Evolutionary conservation across 1,284 basidiomycete species (phyloP), one percentile per base, ranked within the genome.

Genomic region (Fomitopsis palustris): DNA sequence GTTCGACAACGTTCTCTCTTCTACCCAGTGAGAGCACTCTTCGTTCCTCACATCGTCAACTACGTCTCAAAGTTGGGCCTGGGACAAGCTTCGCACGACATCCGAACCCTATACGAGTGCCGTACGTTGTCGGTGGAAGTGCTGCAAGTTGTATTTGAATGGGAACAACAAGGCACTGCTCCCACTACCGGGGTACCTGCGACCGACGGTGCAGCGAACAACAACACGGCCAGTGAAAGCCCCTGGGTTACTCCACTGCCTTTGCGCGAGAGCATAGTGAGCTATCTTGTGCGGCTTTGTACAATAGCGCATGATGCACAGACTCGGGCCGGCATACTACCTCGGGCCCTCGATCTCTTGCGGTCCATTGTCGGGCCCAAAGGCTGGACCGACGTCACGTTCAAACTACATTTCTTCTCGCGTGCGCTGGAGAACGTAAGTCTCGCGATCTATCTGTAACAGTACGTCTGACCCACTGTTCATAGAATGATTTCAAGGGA

Each of bases 11-110:
- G 92, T 1, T 85, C 95, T 58, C 81, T 98, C 5, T 99, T 99
- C 79, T 99, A 93, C 77, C 88, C 93, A 54, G 93, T 95, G 61
- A 90, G 97, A 47, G 92, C 94, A 16, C 79, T 98, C 35, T 99
- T 99, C 73, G 86, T 99, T n/a, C 93, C 95, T 0, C 93, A 97
- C 70, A 95, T 99, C 76, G 92, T 96, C 61, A 92, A 92, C 70
- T 93, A 92, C 37, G 79, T 99, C 60, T 84, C 85, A 57, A 96
- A 95, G 74, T 82, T 99, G 19, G 95, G 95, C 25, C 83, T 97
- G 64, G 85, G 88, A 1, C 77, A 84, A 5, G 82, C 85, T 14
- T 86, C 93, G 31, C 4, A 90, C 85, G n/a, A 72, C 31, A 52
- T 52, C 31, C 49, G 49, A 52, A 52, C 49, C 1, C 49, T 52